Evolutionary conservation across 768 basidiomycete genomes (phyloP).

Genomic region (Kwoniella sp.): DNA sequence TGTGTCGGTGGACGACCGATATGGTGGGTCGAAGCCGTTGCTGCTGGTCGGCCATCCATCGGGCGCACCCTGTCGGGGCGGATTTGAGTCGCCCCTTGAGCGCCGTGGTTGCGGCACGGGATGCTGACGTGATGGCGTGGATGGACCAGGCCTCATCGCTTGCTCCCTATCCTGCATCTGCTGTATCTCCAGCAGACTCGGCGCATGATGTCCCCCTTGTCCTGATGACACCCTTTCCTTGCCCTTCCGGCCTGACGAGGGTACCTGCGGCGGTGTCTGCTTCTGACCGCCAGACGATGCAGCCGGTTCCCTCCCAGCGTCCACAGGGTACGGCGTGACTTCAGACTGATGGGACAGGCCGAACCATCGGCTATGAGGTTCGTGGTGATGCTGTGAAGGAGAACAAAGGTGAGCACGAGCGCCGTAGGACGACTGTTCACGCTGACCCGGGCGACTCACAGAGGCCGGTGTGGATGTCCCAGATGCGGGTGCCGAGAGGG

Average conservation of each 20-base stretch:
- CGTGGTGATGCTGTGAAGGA: conserved; percentile 17
- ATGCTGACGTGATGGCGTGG: background rate
- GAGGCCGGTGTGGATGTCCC: conserved; percentile 10
- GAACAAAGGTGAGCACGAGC: too few relatives aligned
- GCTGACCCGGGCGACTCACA: background rate
- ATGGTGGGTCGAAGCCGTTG: background rate
- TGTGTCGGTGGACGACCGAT: conserved; percentile 2
- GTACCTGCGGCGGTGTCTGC: conserved; percentile 3
- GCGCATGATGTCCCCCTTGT: conserved; percentile 5
- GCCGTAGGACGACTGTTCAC: too few relatives aligned
- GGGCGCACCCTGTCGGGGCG: background rate
- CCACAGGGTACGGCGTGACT: conserved; percentile 35
- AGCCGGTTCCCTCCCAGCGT: conserved; percentile 20
- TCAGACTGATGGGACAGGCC: conserved; percentile 11
- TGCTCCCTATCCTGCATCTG: conserved; percentile 22
- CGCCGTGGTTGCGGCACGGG: background rate
- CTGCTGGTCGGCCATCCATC: conserved; percentile 5
- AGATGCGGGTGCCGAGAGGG: conserved; percentile 5
- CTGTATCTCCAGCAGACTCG: conserved; percentile 30
- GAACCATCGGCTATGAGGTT: conserved; percentile 13
- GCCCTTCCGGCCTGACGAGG: conserved; percentile 12
- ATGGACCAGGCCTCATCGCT: conserved; percentile 5
- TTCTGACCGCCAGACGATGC: background rate
- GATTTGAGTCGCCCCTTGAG: conserved; percentile 2
- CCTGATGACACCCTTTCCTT: conserved; percentile 11